Percentiles rank a stretch among this genome's conserved stretches.
These are phyloP conservation scores for Nematocida homosporus DNA, from an alignment of 371 early-diverging fungal species.

Conservation along the genomic window DNA sequence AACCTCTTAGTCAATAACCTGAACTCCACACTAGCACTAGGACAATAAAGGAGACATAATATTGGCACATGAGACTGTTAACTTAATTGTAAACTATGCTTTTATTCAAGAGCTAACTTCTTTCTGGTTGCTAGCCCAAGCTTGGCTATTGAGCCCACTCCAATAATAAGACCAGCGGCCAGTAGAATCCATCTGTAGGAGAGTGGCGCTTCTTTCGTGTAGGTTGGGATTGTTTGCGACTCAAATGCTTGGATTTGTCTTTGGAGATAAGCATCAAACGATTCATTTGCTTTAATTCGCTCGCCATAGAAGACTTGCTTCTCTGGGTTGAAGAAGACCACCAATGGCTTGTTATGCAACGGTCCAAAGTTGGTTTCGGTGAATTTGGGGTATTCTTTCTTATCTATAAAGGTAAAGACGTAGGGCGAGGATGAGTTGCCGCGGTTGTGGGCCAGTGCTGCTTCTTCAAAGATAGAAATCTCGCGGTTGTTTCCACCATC, in stretches of 20 bases:
- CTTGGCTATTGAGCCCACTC: not conserved
- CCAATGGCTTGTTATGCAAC: constrained; percentile 47
- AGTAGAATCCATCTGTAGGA: constrained; percentile 28
- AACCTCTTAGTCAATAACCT: too few relatives aligned
- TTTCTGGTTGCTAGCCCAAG: not conserved
- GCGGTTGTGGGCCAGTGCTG: constrained; percentile 59
- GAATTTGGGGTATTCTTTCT: constrained; percentile 65
- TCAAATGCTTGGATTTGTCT: constrained; percentile 28
- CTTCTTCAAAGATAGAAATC: constrained; percentile 61
- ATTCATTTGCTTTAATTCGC: constrained; percentile 38
- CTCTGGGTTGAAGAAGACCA: constrained; percentile 67
- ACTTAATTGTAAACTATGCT: too few relatives aligned
- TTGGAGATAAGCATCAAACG: constrained; percentile 35
- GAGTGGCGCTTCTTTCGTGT: constrained; percentile 29
- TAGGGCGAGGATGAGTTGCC: constrained; percentile 66
- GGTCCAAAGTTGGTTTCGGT: constrained; percentile 61
- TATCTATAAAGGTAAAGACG: constrained; percentile 65
- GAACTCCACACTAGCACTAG: too few relatives aligned
- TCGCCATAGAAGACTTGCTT: constrained; percentile 62
- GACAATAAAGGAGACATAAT: too few relatives aligned
- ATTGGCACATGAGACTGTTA: too few relatives aligned
- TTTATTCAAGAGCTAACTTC: constrained; percentile 48
- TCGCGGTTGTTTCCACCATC: constrained; percentile 54
- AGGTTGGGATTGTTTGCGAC: constrained; percentile 7
- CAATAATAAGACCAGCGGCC: not conserved